A percentile compares a stretch with the other conserved stretches of the same genome.
These are phyloP conservation scores for Solanum hybrid DNA, from an alignment of 305 asterid genomes.

Conservation along the genomic window DNA sequence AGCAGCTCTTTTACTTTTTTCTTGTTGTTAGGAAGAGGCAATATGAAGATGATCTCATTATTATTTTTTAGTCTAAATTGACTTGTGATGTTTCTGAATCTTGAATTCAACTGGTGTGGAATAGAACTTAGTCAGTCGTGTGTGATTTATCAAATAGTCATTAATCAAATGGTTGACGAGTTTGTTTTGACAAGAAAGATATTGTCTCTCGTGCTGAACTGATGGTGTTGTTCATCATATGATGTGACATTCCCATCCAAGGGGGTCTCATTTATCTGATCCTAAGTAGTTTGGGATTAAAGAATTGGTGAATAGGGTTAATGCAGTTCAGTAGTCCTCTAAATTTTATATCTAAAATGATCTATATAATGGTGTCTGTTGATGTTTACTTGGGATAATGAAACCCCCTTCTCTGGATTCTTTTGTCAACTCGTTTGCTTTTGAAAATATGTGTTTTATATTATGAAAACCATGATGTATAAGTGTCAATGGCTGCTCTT, in stretches of 20 bases:
- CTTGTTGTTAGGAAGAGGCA: neutral
- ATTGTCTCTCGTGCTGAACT: neutral
- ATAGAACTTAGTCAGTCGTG: neutral
- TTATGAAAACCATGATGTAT: neutral
- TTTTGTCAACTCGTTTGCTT: neutral
- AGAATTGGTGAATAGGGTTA: neutral
- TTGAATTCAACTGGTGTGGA: neutral
- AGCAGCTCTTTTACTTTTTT: neutral
- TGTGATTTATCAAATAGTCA: neutral
- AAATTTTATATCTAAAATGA: neutral
- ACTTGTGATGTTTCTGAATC: neutral
- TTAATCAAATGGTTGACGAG: neutral
- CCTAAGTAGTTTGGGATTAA: neutral
- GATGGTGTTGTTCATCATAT: neutral
- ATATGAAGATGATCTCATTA: neutral
- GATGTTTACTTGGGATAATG: neutral
- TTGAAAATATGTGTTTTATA: neutral
- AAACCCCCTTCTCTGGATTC: neutral
- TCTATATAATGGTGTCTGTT: neutral
- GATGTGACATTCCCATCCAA: neutral
- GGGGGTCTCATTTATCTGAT: neutral
- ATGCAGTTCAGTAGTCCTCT: neutral
- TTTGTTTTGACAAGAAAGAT: neutral
- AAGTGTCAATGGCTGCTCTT: neutral
- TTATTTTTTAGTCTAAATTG: neutral